Conservation (phyloP, 2,329 filamentous ascomycete species). For the Myriosclerotinia scirpicola region DNA sequence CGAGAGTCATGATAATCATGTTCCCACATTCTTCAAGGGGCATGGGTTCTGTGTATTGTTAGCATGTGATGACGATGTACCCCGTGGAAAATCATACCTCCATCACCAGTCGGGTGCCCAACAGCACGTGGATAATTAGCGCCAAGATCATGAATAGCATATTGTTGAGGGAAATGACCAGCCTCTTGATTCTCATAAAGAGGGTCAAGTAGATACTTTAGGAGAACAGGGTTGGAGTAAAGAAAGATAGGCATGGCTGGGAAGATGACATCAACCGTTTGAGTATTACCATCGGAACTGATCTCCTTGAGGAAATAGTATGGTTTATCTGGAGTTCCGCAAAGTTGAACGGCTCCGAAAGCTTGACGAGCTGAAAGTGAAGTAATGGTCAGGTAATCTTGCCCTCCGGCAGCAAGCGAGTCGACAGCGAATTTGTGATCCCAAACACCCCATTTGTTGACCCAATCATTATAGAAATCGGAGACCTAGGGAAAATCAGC, state of each 20-base stretch:
- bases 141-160: constrained; percentile 72
- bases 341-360: constrained; percentile 73
- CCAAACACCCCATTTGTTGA: constrained; percentile 62
- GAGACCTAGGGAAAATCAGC: constrained; percentile 46
- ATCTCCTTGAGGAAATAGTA: constrained; percentile 88
- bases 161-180: constrained; percentile 66
- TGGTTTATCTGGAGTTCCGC: constrained; percentile 65
- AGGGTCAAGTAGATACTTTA: constrained; percentile 61
- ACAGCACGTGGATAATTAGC: constrained; percentile 67
- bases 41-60: constrained; percentile 58
- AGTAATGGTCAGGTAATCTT: constrained; percentile 74
- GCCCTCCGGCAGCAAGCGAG: constrained; percentile 65
- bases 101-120: constrained; percentile 67
- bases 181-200: constrained; percentile 67
- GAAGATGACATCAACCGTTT: constrained; percentile 88
- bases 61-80: neutral
- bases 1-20: constrained; percentile 82
- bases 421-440: constrained; percentile 69
- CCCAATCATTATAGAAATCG: constrained; percentile 79
- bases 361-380: constrained; percentile 78
- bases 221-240: constrained; percentile 68
- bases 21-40: constrained; percentile 78
- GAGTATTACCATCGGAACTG: constrained; percentile 80
- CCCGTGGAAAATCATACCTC: constrained; percentile 41
- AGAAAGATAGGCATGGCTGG: constrained; percentile 80